Evolutionary conservation across 805 yeast genomes (phyloP).

Genomic region (Clavispora phyllophila): DNA sequence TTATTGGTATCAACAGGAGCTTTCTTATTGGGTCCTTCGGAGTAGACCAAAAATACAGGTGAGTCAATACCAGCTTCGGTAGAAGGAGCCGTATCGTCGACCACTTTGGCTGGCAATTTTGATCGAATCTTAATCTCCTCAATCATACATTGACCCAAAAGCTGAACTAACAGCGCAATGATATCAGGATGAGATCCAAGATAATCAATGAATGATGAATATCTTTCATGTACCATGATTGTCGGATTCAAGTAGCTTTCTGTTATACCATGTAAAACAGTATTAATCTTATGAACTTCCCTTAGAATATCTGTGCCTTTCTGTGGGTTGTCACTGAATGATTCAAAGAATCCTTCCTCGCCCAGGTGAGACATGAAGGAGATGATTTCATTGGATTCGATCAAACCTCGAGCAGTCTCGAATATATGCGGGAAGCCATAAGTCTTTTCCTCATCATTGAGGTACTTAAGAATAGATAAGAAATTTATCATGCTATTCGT

Average conservation of each 20-base stretch:
- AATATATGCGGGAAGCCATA: conserved; percentile 41
- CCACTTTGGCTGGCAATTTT: conserved; percentile 42
- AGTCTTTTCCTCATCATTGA: conserved; percentile 51
- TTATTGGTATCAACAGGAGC: conserved; percentile 37
- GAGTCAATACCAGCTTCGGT: conserved; percentile 16
- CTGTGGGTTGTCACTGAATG: conserved; percentile 21
- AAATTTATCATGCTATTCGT: conserved; percentile 52
- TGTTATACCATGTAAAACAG: conserved; percentile 47
- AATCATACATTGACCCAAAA: conserved; percentile 47
- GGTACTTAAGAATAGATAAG: conserved; percentile 48
- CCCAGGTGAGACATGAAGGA: conserved; percentile 24
- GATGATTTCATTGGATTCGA: conserved; percentile 26
- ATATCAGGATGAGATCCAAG: conserved; percentile 14
- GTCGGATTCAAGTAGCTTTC: conserved; percentile 54
- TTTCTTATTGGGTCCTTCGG: conserved; percentile 36
- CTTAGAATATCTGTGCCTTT: conserved; percentile 16
- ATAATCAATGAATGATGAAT: conserved; percentile 29
- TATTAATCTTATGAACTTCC: conserved; percentile 35
- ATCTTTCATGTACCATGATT: conserved; percentile 43
- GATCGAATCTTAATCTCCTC: conserved; percentile 56
- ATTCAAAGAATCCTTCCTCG: conserved; percentile 32
- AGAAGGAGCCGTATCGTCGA: conserved; percentile 38
- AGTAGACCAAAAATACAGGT: conserved; percentile 40
- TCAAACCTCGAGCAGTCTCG: conserved; percentile 23
- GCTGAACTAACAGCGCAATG: conserved; percentile 36